Conservation (phyloP, 768 basidiomycete genomes). For the Tylopilus felleus region DNA sequence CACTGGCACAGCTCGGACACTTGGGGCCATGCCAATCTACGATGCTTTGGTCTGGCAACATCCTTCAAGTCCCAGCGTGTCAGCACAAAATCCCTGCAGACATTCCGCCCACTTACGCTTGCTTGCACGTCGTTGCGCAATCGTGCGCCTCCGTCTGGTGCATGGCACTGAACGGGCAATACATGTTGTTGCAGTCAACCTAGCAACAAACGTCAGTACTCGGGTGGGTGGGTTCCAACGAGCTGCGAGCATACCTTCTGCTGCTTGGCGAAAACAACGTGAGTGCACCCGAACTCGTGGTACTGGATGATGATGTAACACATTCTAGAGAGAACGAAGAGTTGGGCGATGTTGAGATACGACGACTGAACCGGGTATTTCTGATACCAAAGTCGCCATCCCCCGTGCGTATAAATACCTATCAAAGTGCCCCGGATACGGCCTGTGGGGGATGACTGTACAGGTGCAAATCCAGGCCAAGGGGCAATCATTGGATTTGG, state of each 20-base stretch:
- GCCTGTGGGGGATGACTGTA: constrained; percentile 5
- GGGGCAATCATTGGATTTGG: background rate
- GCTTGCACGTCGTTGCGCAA: constrained; percentile 37
- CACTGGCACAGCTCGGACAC: constrained; percentile 24
- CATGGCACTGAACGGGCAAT: constrained; percentile 39
- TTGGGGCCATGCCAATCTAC: constrained; percentile 9
- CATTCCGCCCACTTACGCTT: constrained; percentile 29
- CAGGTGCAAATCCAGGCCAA: constrained; percentile 1
- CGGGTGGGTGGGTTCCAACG: background rate
- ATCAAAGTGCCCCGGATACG: background rate
- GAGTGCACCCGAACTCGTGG: constrained; percentile 33
- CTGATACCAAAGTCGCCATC: background rate
- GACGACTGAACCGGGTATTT: constrained; percentile 5
- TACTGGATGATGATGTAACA: constrained; percentile 35
- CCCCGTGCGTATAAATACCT: constrained; percentile 23
- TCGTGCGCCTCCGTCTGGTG: constrained; percentile 35
- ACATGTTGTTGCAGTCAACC: constrained; percentile 46
- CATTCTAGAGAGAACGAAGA: constrained; percentile 21
- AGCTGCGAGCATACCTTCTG: constrained; percentile 32
- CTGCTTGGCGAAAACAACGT: constrained; percentile 27
- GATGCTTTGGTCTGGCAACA: constrained; percentile 28
- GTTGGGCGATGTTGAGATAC: background rate
- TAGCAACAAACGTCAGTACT: constrained; percentile 20
- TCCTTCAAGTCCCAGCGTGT: constrained; percentile 16
- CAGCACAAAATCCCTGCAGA: background rate